Conservation (phyloP, 306 rosid genomes). For the Medicago truncatula region MtrunA17r5.0-ANR NC_053044.1:27851001-27851500, state of each 20-base stretch:
- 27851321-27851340: slow-evolving; percentile 62
- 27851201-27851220: slow-evolving; percentile 43
- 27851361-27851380: slow-evolving; percentile 95
- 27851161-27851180: slow-evolving; percentile 28
- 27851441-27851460: slow-evolving; percentile 85
- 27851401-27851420: slow-evolving; percentile 75
- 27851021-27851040: neutral
- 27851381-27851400: slow-evolving; percentile 98
- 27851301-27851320: slow-evolving; percentile 40
- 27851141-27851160: slow-evolving; percentile 41
- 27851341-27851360: slow-evolving; percentile 87
- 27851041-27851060: slow-evolving; percentile 22
- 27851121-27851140: slow-evolving; percentile 48
- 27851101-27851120: slow-evolving; percentile 2
- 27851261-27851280: slow-evolving; percentile 41
- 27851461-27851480: slow-evolving; percentile 72
- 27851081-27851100: slow-evolving; percentile 11
- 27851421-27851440: slow-evolving; percentile 80
- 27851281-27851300: slow-evolving; percentile 41
- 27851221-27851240: slow-evolving; percentile 21
- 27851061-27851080: neutral
- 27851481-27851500: slow-evolving; percentile 81
- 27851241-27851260: slow-evolving; percentile 33
- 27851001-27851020: neutral
- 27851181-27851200: slow-evolving; percentile 27